Evolutionary conservation across 2,329 filamentous ascomycete species (phyloP), one percentile per base, ranked within the genome.

Genomic region (Cercospora berteroae): DNA sequence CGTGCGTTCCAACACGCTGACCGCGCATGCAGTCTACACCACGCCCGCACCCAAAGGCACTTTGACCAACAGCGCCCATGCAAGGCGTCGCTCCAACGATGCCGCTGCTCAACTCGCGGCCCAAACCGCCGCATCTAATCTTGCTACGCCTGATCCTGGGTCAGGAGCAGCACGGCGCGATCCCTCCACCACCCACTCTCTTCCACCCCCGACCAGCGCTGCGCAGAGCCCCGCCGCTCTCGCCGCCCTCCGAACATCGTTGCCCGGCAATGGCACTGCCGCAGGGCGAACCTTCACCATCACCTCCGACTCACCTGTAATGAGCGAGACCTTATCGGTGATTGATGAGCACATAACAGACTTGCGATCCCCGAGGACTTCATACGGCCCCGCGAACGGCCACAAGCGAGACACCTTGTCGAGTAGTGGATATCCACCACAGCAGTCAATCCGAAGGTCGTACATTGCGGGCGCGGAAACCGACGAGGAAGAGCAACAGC

Each of bases 301-400:
- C 64, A 71, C 70, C 33, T 70, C 69, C 10, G 74, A 75, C 68
- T 78, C 75, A n/a, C 90, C 92, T 10, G 94, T 97, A 60, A 90
- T 98, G 83, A 93, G 94, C 77, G 94, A 98, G 78, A 97, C 94
- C 0, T 82, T 98, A 61, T 97, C 93, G 75, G 94, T 98, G 67
- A 98, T 98, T 74, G 90, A 98, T 78, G 94, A 98, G 80, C 94
- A 97, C 77, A 97, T 98, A 73, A 97, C 93, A 50, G 91, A 97
- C 77, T 87, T 98, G 81, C 86, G 84, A 77, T 83, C 86, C 25
- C 85, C 87, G 69, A 69, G 71, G 16, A 57, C 64, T 16, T 58
- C 74, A 70, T 85, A 65, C 73, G 81, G 78, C 20, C 85, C 87
- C 71, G 48, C 55, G 16, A 77, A 74, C 52, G 70, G 71, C 61